These are phyloP conservation scores for Mallotus repandus DNA, from an alignment of 441 rosid genomes.

Conservation along the genomic window DNA sequence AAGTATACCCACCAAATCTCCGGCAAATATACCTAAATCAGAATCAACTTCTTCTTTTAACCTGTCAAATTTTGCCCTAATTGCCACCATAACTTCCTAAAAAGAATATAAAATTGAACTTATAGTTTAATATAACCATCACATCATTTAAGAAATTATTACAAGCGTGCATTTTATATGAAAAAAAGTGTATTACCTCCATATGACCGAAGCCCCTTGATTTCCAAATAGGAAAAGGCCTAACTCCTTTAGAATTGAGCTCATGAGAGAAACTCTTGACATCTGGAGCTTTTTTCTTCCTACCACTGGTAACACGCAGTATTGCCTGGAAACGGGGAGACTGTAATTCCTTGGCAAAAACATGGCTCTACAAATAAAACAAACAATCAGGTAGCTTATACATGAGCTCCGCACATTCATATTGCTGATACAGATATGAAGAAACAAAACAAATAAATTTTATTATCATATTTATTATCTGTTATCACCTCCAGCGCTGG, in stretches of 20 bases:
- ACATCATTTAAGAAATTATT: too few relatives aligned
- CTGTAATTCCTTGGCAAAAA: slow-evolving; percentile 74
- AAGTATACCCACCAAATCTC: slow-evolving; percentile 81
- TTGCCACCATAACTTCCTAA: slow-evolving; percentile 85
- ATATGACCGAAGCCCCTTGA: slow-evolving; percentile 88
- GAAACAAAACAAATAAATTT: slow-evolving; percentile 8
- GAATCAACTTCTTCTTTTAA: slow-evolving; percentile 91
- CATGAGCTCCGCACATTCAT: too few relatives aligned
- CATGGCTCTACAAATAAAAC: slow-evolving; percentile 47
- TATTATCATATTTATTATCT: neutral
- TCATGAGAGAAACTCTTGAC: slow-evolving; percentile 97
- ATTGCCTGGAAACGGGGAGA: slow-evolving; percentile 93
- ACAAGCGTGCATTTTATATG: too few relatives aligned
- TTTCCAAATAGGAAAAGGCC: slow-evolving; percentile 89
- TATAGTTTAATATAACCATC: too few relatives aligned
- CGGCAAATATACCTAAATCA: slow-evolving; percentile 90
- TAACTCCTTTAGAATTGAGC: slow-evolving; percentile 96
- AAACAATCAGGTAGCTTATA: neutral
- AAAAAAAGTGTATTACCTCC: slow-evolving; percentile 51
- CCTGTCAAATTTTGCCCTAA: slow-evolving; percentile 78
- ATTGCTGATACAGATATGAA: neutral
- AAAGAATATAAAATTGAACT: slow-evolving; percentile 8
- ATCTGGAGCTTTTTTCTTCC: slow-evolving; percentile 82
- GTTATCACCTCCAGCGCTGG: slow-evolving; percentile 63
- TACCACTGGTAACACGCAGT: slow-evolving; percentile 78